Base-by-base conservation (phyloP, 1,284 basidiomycete genomes). In the Neotropicomus parvogracilis region DNA sequence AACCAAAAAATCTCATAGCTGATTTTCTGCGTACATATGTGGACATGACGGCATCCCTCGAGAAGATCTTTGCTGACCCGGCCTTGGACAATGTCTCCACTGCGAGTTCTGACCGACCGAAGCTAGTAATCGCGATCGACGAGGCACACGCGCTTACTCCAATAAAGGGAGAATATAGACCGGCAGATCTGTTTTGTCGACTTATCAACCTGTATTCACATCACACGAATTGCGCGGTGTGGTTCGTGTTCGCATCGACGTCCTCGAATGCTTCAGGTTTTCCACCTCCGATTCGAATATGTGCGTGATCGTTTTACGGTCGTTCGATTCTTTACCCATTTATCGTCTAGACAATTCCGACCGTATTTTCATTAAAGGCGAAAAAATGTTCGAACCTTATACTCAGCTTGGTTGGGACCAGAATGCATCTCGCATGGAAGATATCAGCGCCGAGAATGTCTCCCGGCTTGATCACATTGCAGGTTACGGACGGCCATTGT, bases 201-300 rank as follows among this genome's bases (percentile, higher is more conserved):
- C 37, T 41, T 2, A 20, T 55, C 0, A 54, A 34, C 4, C 9
- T 11, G 3, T 58, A 51, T 34, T 45, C 52, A 0, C 41, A 52
- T 40, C 12, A 20, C 2, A 0, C 6, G 4, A 33, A 27, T 6
- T 27, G 52, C 28, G 38, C 45, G 0, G 21, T 55, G 2, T 56
- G 56, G 56, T 43, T 56, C 0, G 48, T 44, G 13, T 58, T 58
- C 13, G 46, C 53, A 0, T 56, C 48, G 0, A 56, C 56, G 0
- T 48, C 49, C 10, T 46, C 56, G 14, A 48, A 40, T 10, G 41
- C 56, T 5, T 17, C 42, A 0, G 37, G 55, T 24, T 52, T 56
- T 28, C 45, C 40, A 0, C 52, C 39, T 0, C 55, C 45, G 3
- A 43, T 44, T 21, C 20, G 46, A 4, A 54, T 16, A 21, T 2